Conservation (phyloP, 1,284 basidiomycete species). For the Melanopsichium pennsylvanicum region DNA sequence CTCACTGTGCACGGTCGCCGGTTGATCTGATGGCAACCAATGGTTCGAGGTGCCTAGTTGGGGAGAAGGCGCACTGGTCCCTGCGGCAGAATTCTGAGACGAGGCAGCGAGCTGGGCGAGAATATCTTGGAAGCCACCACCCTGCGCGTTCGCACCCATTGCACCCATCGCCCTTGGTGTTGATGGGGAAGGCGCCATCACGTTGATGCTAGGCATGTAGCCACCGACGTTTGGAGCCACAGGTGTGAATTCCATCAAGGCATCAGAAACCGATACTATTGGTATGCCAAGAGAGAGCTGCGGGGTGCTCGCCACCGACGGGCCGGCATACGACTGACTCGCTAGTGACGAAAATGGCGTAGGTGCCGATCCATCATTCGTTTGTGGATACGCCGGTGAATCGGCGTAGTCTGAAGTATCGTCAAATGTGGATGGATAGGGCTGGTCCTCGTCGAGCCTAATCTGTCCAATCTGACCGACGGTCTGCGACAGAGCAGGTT, state of each 20-base stretch:
- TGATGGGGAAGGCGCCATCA: slow-evolving; percentile 46
- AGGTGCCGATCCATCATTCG: not conserved
- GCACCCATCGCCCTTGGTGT: slow-evolving; percentile 26
- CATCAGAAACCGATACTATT: slow-evolving; percentile 31
- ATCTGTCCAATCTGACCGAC: slow-evolving; percentile 41
- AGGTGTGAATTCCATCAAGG: slow-evolving; percentile 32
- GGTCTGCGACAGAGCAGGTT: slow-evolving; percentile 19
- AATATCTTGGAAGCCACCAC: slow-evolving; percentile 35
- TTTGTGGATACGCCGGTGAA: slow-evolving; percentile 13
- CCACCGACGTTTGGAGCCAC: slow-evolving; percentile 10
- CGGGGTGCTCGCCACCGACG: slow-evolving; percentile 6
- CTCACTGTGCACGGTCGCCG: slow-evolving; percentile 11
- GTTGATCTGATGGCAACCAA: slow-evolving; percentile 14
- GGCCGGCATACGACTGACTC: not conserved
- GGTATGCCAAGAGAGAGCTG: slow-evolving; percentile 41
- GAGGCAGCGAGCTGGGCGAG: slow-evolving; percentile 37
- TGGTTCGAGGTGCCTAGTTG: slow-evolving; percentile 3
- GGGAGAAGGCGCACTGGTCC: not conserved
- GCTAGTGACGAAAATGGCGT: slow-evolving; percentile 5
- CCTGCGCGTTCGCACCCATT: slow-evolving; percentile 12
- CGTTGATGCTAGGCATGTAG: slow-evolving; percentile 46
- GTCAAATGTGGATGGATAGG: slow-evolving; percentile 31
- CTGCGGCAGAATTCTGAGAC: slow-evolving; percentile 3
- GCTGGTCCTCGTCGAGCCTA: slow-evolving; percentile 30
- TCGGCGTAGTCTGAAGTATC: slow-evolving; percentile 19